Evolutionary conservation across 768 basidiomycete genomes (phyloP).

Genomic region (Tylopilus sp.): DNA sequence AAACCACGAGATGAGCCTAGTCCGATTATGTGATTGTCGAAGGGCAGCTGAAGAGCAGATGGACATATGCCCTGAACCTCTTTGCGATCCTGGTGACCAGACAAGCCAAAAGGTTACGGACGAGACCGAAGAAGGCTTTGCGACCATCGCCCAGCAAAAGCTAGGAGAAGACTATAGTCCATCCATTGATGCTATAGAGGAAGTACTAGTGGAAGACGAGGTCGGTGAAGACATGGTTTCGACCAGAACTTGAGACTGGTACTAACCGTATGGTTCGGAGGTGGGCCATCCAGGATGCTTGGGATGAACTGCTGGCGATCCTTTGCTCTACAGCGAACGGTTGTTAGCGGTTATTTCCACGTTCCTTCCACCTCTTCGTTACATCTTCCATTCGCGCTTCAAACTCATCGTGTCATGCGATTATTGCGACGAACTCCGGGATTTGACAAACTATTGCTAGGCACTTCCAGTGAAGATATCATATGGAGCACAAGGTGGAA

Average conservation of each 20-base stretch:
- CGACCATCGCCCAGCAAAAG: constrained; percentile 37
- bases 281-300: constrained; percentile 18
- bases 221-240: constrained; percentile 15
- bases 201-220: constrained; percentile 17
- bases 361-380: constrained; percentile 12
- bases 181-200: constrained; percentile 11
- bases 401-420: constrained; percentile 2
- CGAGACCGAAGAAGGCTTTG: constrained; percentile 51
- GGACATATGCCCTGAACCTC: constrained; percentile 13
- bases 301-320: constrained; percentile 33
- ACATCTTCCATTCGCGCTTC: not conserved
- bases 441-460: too few relatives aligned
- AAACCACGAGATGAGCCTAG: constrained; percentile 42
- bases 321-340: constrained; percentile 30
- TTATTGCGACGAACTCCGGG: not conserved
- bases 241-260: constrained; percentile 3
- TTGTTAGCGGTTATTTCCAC: constrained; percentile 32
- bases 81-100: constrained; percentile 19
- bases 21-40: constrained; percentile 41
- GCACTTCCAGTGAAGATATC: not conserved
- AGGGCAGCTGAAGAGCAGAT: constrained; percentile 14
- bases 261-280: constrained; percentile 1
- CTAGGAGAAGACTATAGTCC: constrained; percentile 24
- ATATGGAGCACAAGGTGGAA: not conserved
- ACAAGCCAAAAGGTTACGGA: constrained; percentile 33